phyloP scores from a whole-genome alignment of 805 yeast genomes.

The Pichia pseudocactophila region DNA sequence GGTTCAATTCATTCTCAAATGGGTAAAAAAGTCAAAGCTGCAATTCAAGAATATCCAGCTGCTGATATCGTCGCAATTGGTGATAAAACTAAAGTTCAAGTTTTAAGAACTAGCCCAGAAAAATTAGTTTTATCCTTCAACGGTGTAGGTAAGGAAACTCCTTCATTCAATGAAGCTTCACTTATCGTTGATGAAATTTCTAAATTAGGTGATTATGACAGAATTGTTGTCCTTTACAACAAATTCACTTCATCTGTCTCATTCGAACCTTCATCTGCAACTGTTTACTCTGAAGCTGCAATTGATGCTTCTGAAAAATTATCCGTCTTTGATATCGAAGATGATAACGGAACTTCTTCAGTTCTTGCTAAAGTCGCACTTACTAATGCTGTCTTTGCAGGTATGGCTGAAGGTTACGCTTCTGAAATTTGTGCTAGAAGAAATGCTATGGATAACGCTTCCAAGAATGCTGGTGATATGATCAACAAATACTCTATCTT shows the following conservation, averaged over 20 bases:
- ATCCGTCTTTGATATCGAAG: conserved; percentile 72
- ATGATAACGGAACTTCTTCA: conserved; percentile 56
- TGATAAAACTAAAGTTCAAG: conserved; percentile 87
- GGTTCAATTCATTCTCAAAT: conserved; percentile 96
- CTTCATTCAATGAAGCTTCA: conserved; percentile 85
- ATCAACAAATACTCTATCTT: conserved; percentile 90
- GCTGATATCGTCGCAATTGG: conserved; percentile 84
- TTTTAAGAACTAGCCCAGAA: conserved; percentile 70
- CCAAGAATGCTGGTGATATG: conserved; percentile 99
- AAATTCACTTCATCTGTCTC: conserved; percentile 80
- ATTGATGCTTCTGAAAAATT: conserved; percentile 81
- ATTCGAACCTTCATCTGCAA: conserved; percentile 70
- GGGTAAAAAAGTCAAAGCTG: conserved; percentile 76
- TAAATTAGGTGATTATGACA: conserved; percentile 61
- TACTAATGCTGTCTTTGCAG: conserved; percentile 82
- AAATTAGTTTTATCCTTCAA: conserved; percentile 67
- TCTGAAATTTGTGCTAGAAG: conserved; percentile 98
- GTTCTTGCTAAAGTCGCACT: conserved; percentile 75
- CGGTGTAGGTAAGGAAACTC: conserved; percentile 95
- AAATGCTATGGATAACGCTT: conserved; percentile 99
- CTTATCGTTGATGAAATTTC: conserved; percentile 78
- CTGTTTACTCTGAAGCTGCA: conserved; percentile 59
- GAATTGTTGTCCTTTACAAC: conserved; percentile 79
- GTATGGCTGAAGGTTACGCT: conserved; percentile 97
- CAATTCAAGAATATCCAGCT: conserved; percentile 51